These are phyloP conservation scores for Paramecium primaurelia DNA, from an alignment of 73 alveolate species.

Conservation along the genomic window DNA sequence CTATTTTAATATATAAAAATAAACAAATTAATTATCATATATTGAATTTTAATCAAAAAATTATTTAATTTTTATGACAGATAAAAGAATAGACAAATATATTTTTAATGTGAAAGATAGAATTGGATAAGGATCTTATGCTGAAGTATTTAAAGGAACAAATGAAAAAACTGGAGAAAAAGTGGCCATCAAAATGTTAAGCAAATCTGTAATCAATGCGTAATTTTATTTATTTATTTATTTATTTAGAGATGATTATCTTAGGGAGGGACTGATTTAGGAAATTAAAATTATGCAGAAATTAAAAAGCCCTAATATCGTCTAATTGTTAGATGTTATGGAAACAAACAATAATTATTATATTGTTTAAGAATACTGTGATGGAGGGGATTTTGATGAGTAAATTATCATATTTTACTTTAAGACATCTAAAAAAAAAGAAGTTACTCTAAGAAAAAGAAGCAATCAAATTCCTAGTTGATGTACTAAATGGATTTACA, in stretches of 20 bases:
- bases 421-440: not conserved
- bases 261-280: constrained; percentile 45
- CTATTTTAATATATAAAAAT: not conserved
- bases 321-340: constrained; percentile 53
- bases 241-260: constrained; percentile 46
- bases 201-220: constrained; percentile 30
- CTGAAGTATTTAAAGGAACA: constrained; percentile 50
- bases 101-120: constrained; percentile 36
- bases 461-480: constrained; percentile 52
- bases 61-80: constrained; percentile 28
- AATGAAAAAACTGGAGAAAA: constrained; percentile 55
- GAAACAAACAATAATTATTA: constrained; percentile 59
- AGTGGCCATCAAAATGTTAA: constrained; percentile 57
- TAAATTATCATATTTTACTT: constrained; percentile 21
- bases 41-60: not conserved
- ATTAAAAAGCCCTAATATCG: constrained; percentile 48
- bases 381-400: constrained; percentile 63
- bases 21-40: not conserved
- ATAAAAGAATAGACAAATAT: constrained; percentile 57
- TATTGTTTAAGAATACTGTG: constrained; percentile 63
- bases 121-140: constrained; percentile 61
- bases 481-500: constrained; percentile 47
- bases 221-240: not conserved
- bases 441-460: constrained; percentile 48
- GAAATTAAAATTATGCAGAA: constrained; percentile 61